Evolutionary conservation across 192 early-diverging fungal genomes (phyloP), one percentile per base, ranked within the genome.

Genomic region (Chytriomyces confervae): DNA sequence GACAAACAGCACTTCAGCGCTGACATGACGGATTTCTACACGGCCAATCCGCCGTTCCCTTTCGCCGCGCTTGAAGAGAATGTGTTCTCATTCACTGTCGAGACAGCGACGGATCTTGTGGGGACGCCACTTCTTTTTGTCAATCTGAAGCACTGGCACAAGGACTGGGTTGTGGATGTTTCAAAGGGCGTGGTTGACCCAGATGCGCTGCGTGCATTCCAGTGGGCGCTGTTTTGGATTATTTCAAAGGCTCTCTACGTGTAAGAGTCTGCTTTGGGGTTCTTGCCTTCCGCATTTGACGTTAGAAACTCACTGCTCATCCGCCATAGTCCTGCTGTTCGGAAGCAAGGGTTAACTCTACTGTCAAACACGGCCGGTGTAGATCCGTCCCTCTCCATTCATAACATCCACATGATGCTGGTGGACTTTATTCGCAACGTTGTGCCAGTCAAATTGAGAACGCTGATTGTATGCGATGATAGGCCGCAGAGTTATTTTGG

Each of bases 371-470:
- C 72, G 57, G 62, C 43, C 10, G 13, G 27, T 9, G 57, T 45
- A 6, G 18, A 61, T 45, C 72, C 72, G 43, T 8, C 10, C 16
- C 27, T 63, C 20, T 47, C 72, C 47, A 23, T 49, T 29, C 36
- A 43, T 7, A 45, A 74, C 45, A 62, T 74, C 23, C 72, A 74
- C 46, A n/a, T 74, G 18, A 61, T 74, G 51, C 61, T 74, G 27
- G 24, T 74, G 5, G 72, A 74, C 36, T 74, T 74, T 45, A 74
- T 74, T 62, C 45, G 3, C 10, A 74, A 74, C 44, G 72, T 74
- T 23, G 29, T 74, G 8, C 72, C 72, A 16, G 46, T 74, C 36
- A n/a, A 45, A 36, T 44, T 72, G 43, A 24, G 8, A 6, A 6
- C 70, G 18, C 44, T 72, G 8, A 24, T 72, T 61, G 48, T 74